A percentile compares a stretch with the other conserved stretches of the same genome.
Evolutionary conservation across 176 grass and related monocot genomes (phyloP).

Genomic region (Panicum miliaceum): DNA sequence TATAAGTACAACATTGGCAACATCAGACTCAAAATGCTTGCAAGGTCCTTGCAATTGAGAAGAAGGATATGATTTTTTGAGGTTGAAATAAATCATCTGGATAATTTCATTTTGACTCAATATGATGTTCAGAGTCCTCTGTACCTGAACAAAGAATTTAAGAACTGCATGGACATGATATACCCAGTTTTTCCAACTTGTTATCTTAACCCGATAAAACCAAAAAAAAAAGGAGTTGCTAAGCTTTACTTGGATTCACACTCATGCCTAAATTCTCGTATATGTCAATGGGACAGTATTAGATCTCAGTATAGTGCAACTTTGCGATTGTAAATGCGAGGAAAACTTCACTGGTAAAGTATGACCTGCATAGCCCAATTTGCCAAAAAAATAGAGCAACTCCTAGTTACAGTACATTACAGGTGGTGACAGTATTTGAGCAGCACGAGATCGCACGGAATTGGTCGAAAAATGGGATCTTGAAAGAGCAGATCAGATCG

Average conservation of each 20-base stretch:
- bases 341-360: conserved; percentile 12
- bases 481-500: conserved; percentile 10
- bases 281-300: conserved; percentile 1
- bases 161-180: not conserved
- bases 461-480: conserved; percentile 23
- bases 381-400: conserved; percentile 18
- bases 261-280: not conserved
- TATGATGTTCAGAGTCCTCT: not conserved
- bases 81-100: conserved; percentile 10
- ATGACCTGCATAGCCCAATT: not conserved
- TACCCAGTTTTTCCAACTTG: not conserved
- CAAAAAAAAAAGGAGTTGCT: no score
- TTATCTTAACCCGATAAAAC: not conserved
- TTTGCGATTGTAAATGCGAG: not conserved
- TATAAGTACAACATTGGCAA: not conserved
- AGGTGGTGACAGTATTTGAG: not conserved
- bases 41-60: not conserved
- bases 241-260: conserved; percentile 11
- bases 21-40: not conserved
- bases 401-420: not conserved
- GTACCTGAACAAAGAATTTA: conserved; percentile 22
- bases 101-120: not conserved
- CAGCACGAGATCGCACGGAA: conserved; percentile 18
- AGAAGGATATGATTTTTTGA: not conserved
- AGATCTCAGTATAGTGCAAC: not conserved